Conservation (phyloP, 2,329 filamentous ascomycete species). For the Fusarium sp. region DNA sequence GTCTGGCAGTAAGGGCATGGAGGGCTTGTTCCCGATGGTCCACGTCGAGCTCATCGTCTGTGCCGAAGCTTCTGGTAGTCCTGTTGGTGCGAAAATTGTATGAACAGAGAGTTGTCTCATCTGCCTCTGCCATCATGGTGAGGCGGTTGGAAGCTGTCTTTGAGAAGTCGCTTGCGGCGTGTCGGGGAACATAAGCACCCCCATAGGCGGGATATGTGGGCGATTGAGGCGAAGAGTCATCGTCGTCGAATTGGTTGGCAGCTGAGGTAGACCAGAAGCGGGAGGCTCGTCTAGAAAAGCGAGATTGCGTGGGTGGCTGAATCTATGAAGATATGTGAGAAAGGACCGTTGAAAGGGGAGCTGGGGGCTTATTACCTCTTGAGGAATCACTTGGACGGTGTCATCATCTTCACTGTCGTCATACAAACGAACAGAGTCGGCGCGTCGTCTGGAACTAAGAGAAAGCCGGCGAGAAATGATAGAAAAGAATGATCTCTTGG, state of each 20-base stretch:
- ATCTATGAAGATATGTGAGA: slow-evolving; percentile 6
- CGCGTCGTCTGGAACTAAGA: slow-evolving; percentile 7
- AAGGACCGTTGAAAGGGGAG: background rate
- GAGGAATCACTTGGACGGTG: slow-evolving; percentile 2
- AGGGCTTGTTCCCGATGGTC: slow-evolving; percentile 33
- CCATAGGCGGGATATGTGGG: slow-evolving; percentile 15
- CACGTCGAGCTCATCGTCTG: slow-evolving; percentile 22
- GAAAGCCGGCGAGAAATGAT: slow-evolving; percentile 28
- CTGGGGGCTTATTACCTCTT: slow-evolving; percentile 7
- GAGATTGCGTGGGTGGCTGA: slow-evolving; percentile 6
- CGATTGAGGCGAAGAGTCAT: background rate
- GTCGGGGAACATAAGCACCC: slow-evolving; percentile 44
- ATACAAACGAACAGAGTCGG: slow-evolving; percentile 18
- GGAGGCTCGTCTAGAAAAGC: slow-evolving; percentile 33
- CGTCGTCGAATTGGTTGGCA: slow-evolving; percentile 32
- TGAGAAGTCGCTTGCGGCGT: slow-evolving; percentile 46
- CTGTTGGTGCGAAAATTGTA: slow-evolving; percentile 11
- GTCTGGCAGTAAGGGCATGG: slow-evolving; percentile 18
- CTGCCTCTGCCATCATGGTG: slow-evolving; percentile 31
- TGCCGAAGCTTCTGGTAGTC: slow-evolving; percentile 2
- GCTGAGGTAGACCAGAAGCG: slow-evolving; percentile 40
- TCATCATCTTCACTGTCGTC: slow-evolving; percentile 27
- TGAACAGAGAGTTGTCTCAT: slow-evolving; percentile 41
- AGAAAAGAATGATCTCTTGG: slow-evolving; percentile 27
- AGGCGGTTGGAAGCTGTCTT: slow-evolving; percentile 35